Conservation (phyloP, 495 filamentous ascomycete species). For the Monascus purpureus region DNA sequence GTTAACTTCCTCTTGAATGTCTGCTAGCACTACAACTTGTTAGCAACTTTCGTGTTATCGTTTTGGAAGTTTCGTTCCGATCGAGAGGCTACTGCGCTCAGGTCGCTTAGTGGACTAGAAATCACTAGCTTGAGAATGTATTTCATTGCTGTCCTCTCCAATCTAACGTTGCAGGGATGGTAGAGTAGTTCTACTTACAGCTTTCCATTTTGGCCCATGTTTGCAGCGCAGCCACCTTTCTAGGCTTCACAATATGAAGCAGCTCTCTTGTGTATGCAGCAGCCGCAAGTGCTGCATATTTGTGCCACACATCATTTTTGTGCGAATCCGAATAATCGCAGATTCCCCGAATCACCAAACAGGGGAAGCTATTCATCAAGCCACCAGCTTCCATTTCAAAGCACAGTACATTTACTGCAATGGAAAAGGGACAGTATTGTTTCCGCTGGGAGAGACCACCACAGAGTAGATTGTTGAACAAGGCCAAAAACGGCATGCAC, state of each 20-base stretch:
- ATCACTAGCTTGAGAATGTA: too few relatives aligned
- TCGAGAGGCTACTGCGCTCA: neutral
- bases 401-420: slow-evolving; percentile 9
- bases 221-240: neutral
- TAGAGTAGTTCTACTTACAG: too few relatives aligned
- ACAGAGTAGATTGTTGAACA: slow-evolving; percentile 6
- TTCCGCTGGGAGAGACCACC: slow-evolving; percentile 12
- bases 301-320: slow-evolving; percentile 19
- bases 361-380: slow-evolving; percentile 14
- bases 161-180: too few relatives aligned
- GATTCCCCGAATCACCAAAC: slow-evolving; percentile 19
- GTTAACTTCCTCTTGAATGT: slow-evolving; percentile 4
- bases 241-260: neutral
- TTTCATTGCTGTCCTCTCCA: too few relatives aligned
- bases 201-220: slow-evolving; percentile 2
- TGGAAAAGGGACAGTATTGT: slow-evolving; percentile 11
- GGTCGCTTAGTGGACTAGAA: too few relatives aligned
- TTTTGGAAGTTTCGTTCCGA: neutral
- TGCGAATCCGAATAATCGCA: slow-evolving; percentile 19
- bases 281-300: slow-evolving; percentile 15
- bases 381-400: slow-evolving; percentile 24
- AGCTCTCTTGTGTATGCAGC: slow-evolving; percentile 13
- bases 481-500: slow-evolving; percentile 1
- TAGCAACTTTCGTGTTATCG: slow-evolving; percentile 2
- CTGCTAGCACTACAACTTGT: slow-evolving; percentile 1